A percentile compares a stretch with the other conserved stretches of the same genome.
Conservation (phyloP, 2,329 filamentous ascomycete species). For the Phialocephala subalpina region DNA sequence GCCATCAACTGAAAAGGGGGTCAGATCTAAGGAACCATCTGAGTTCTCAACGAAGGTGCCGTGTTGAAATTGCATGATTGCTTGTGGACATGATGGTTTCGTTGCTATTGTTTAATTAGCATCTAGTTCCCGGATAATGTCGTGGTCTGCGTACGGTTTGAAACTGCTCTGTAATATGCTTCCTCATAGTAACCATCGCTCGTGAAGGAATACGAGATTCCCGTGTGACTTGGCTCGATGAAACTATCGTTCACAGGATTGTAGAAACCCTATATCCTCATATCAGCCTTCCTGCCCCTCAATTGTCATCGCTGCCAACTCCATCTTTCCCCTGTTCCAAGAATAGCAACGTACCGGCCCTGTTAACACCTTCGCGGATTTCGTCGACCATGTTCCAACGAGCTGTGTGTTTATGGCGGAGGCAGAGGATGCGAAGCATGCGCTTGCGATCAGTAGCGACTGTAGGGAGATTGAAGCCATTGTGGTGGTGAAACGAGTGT, state of each 20-base stretch:
- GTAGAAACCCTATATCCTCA: conserved; percentile 66
- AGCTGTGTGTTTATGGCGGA: conserved; percentile 56
- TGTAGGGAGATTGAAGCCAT: conserved; percentile 44
- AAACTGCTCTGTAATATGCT: conserved; percentile 72
- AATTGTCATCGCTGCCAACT: conserved; percentile 26
- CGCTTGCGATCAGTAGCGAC: conserved; percentile 47
- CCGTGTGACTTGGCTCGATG: conserved; percentile 70
- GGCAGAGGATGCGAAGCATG: conserved; percentile 40
- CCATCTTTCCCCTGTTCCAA: conserved; percentile 31
- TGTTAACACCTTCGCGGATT: conserved; percentile 73
- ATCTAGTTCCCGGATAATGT: background rate
- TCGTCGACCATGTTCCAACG: conserved; percentile 77
- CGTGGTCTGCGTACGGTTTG: conserved; percentile 64
- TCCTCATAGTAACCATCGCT: conserved; percentile 72
- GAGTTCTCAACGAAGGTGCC: conserved; percentile 64
- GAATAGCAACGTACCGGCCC: conserved; percentile 64
- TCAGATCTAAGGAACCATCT: conserved; percentile 66
- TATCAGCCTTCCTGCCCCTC: conserved; percentile 27
- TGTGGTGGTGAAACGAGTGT: conserved; percentile 28
- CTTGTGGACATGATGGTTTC: conserved; percentile 66
- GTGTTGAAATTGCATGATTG: conserved; percentile 78
- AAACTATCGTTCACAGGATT: conserved; percentile 71
- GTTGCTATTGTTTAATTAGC: conserved; percentile 52
- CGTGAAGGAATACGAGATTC: conserved; percentile 79
- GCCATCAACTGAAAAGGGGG: conserved; percentile 71